A percentile compares a stretch with the other conserved stretches of the same genome.
Conservation (phyloP, 371 early-diverging fungal genomes). For the Saksenaea vasiformis region DNA sequence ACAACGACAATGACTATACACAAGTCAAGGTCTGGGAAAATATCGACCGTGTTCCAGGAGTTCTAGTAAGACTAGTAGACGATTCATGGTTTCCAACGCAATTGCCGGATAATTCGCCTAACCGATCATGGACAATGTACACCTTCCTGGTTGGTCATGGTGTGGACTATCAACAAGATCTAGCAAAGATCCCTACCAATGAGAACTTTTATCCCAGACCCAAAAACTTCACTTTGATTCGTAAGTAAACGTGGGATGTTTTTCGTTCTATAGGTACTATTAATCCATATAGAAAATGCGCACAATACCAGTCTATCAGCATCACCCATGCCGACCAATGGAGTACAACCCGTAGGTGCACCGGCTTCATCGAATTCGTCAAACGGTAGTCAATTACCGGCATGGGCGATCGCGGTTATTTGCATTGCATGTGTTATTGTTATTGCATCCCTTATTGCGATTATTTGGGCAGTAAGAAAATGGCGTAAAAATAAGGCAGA, state of each 20-base stretch:
- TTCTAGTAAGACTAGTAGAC: constrained; percentile 13
- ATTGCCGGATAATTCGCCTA: constrained; percentile 9
- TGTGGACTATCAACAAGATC: constrained; percentile 3
- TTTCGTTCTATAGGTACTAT: background rate
- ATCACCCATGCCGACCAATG: background rate
- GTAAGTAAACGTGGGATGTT: constrained; percentile 3
- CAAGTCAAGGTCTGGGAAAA: background rate
- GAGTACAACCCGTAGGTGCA: background rate
- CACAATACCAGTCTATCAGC: background rate
- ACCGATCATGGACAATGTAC: constrained; percentile 20
- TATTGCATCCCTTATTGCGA: constrained; percentile 8
- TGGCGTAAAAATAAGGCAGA: background rate
- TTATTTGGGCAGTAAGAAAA: constrained; percentile 17
- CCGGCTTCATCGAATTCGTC: background rate
- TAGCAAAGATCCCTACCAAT: background rate
- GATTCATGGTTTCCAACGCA: constrained; percentile 28
- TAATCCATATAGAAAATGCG: background rate
- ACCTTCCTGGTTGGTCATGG: constrained; percentile 11
- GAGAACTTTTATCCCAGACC: constrained; percentile 11
- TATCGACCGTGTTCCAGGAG: background rate
- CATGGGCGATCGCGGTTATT: constrained; percentile 25
- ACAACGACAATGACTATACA: background rate
- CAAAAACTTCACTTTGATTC: constrained; percentile 1
- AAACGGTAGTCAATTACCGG: background rate
- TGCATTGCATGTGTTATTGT: constrained; percentile 15